phyloP scores from a whole-genome alignment of 208 protist species.

The Porcisia hertigi region DNA sequence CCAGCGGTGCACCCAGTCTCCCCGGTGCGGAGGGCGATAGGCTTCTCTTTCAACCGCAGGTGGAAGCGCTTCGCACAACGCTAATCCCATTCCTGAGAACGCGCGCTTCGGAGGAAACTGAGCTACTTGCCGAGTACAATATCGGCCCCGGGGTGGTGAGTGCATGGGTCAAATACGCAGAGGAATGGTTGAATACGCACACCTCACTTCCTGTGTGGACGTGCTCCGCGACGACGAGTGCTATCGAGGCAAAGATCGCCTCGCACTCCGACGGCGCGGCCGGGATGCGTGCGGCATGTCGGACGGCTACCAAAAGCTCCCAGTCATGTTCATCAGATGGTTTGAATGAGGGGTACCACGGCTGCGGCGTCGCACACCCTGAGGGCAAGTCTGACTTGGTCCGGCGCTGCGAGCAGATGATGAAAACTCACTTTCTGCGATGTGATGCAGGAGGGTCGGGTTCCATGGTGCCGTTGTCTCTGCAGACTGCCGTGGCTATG shows the following conservation, averaged over 20 bases:
- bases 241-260: conserved; percentile 19
- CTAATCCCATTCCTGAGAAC: conserved; percentile 60
- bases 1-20: background rate
- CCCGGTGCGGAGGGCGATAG: conserved; percentile 11
- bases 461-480: conserved; percentile 38
- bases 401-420: conserved; percentile 57
- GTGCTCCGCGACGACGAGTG: conserved; percentile 12
- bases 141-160: conserved; percentile 27
- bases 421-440: conserved; percentile 52
- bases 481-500: conserved; percentile 35
- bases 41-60: conserved; percentile 36
- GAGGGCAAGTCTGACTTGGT: conserved; percentile 50
- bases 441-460: conserved; percentile 5
- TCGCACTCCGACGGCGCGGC: background rate
- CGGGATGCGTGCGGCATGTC: background rate
- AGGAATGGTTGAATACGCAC: conserved; percentile 38
- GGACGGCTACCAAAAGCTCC: background rate
- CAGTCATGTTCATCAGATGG: background rate
- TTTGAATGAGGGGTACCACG: conserved; percentile 2
- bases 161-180: conserved; percentile 30
- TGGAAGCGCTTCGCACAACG: conserved; percentile 42
- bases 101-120: conserved; percentile 22
- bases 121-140: conserved; percentile 25
- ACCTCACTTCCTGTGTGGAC: conserved; percentile 52
- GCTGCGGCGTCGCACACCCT: conserved; percentile 56